These are phyloP conservation scores for Teunomyces atbi DNA, from an alignment of 805 yeast genomes.

Conservation along the genomic window DNA sequence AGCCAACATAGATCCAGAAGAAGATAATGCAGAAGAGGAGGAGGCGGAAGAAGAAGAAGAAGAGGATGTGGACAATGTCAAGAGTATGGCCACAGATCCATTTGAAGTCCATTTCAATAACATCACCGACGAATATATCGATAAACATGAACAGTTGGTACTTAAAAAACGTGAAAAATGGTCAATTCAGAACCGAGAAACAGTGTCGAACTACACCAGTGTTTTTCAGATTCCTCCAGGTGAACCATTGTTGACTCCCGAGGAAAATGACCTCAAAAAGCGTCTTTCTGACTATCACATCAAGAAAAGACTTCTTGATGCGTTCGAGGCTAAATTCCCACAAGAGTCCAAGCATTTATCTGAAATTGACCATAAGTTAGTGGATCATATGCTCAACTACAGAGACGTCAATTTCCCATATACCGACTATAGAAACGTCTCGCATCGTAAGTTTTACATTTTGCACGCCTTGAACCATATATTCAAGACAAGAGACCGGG, in stretches of 20 bases:
- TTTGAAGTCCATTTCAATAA: conserved; percentile 74
- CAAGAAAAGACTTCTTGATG: conserved; percentile 28
- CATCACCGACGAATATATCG: conserved; percentile 38
- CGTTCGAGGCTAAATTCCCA: conserved; percentile 16
- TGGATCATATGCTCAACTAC: conserved; percentile 69
- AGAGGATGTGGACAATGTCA: conserved; percentile 39
- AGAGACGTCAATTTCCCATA: conserved; percentile 67
- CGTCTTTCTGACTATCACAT: conserved; percentile 11
- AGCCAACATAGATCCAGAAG: conserved; percentile 21
- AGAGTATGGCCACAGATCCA: conserved; percentile 55
- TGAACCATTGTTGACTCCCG: conserved; percentile 12
- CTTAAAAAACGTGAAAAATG: conserved; percentile 24
- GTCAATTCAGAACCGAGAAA: conserved; percentile 20
- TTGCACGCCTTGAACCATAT: conserved; percentile 82
- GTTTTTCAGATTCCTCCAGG: conserved; percentile 36
- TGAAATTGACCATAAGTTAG: conserved; percentile 48
- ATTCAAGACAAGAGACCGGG: conserved; percentile 80
- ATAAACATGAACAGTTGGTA: conserved; percentile 21
- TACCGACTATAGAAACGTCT: conserved; percentile 46
- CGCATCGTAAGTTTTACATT: conserved; percentile 60
- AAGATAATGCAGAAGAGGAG: conserved; percentile 21
- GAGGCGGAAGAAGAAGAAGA: conserved; percentile 20
- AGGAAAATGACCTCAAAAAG: conserved; percentile 2
- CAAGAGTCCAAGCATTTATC: conserved; percentile 14
- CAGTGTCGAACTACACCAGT: conserved; percentile 24